Evolutionary conservation across 1,284 basidiomycete genomes (phyloP), one percentile per base, ranked within the genome.

Genomic region (Trichosporon faecale): DNA sequence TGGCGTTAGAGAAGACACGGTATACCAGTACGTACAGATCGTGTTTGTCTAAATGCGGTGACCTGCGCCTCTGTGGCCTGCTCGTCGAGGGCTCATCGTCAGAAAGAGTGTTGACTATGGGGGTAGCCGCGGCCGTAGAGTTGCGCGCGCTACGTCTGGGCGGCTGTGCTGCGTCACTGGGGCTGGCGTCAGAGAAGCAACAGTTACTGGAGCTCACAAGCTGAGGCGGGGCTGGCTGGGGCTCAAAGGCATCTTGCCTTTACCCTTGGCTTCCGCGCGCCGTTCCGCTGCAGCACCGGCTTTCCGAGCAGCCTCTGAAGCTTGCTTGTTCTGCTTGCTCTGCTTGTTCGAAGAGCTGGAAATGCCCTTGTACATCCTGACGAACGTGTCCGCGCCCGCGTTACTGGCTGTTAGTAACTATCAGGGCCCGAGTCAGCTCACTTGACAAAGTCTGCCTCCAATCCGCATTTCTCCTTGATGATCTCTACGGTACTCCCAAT

Each of bases 1-100:
- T 94, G 55, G 5, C 11, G 44, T 72, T 46, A 72, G 68, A 7
- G 29, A 6, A 6, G 14, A 12, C 4, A n/a, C 57, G 52, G 9
- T 9, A 29, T 8, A 40, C 9, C 23, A 7, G 9, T 23, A 67
- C 77, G 69, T 23, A 80, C 79, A 78, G 37, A 12, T 76, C 77
- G 44, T 73, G 70, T 57, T 68, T 70, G 33, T 78, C 73, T 1
- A 65, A 67, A 1, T 68, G 76, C 23, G 73, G 68, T 8, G 68
- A 35, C 18, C 37, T 25, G 25, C 52, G 44, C 4, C 23, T 18
- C 8, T n/a, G 57, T 16, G 29, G 21, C 18, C 16, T 33, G 29
- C 18, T 23, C 3, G 57, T n/a, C 3, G 29, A 18, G 14, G 57
- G 18, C 8, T 61, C 57, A 23, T 61, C 57, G 18, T 61, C 57